phyloP scores from a whole-genome alignment of 1,139 yeast species.

The Magnusiomyces suaveolens region DNA sequence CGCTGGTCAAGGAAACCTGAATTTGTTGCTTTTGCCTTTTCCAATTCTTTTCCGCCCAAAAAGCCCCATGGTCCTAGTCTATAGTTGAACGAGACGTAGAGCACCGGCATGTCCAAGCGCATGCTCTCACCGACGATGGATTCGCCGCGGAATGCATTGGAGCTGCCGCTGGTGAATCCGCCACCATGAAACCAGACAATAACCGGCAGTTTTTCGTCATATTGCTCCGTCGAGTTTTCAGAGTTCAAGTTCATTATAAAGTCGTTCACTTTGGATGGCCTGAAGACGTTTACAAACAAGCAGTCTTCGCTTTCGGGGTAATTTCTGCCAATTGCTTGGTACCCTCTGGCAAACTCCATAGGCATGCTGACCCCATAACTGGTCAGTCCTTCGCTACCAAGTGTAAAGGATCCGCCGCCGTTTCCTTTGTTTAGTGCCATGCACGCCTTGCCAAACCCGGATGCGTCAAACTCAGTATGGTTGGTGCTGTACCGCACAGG shows the following conservation, averaged over 20 bases:
- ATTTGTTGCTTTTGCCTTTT: constrained; percentile 17
- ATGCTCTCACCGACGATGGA: constrained; percentile 8
- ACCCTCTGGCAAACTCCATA: neutral
- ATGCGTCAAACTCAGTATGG: constrained; percentile 12
- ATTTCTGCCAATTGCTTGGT: neutral
- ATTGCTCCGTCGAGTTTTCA: neutral
- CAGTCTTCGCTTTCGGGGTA: constrained; percentile 21
- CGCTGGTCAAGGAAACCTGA: constrained; percentile 32
- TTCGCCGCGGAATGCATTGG: constrained; percentile 10
- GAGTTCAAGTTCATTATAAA: constrained; percentile 5
- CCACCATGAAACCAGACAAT: constrained; percentile 29
- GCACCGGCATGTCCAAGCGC: constrained; percentile 12
- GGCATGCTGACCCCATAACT: neutral
- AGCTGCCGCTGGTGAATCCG: constrained; percentile 23
- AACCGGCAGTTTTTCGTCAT: constrained; percentile 22
- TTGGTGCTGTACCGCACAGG: constrained; percentile 18
- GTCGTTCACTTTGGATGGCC: constrained; percentile 15
- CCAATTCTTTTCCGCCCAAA: constrained; percentile 25
- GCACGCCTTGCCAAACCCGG: constrained; percentile 18
- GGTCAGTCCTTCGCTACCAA: neutral
- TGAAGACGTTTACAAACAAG: constrained; percentile 23
- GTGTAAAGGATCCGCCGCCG: neutral
- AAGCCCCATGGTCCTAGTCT: constrained; percentile 33
- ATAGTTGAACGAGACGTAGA: constrained; percentile 19
- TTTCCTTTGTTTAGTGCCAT: constrained; percentile 1